phyloP scores from a whole-genome alignment of 495 filamentous ascomycete species.

The Aspergillus saccharolyticus region DNA sequence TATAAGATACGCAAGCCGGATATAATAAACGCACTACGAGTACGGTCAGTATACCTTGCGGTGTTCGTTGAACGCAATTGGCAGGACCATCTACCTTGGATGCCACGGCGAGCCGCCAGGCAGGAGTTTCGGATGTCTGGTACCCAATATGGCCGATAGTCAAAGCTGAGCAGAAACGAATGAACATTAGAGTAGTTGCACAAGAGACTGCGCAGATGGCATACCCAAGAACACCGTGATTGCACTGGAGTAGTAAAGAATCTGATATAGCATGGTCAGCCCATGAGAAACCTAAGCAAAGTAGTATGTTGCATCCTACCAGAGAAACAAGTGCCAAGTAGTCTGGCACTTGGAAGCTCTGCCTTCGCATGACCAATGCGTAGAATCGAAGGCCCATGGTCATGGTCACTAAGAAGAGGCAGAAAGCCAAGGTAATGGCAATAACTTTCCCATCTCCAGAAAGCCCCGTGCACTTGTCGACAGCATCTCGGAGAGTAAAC shows the following conservation, averaged over 20 bases:
- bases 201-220: background rate
- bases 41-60: background rate
- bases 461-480: background rate
- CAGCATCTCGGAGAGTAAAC: background rate
- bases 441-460: constrained; percentile 2
- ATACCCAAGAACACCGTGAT: constrained; percentile 4
- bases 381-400: constrained; percentile 2
- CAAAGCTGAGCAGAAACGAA: background rate
- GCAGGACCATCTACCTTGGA: background rate
- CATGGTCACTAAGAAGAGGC: constrained; percentile 6
- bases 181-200: background rate
- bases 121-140: background rate
- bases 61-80: background rate
- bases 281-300: background rate
- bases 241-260: constrained; percentile 6
- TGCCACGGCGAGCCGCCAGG: constrained; percentile 1
- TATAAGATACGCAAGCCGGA: background rate
- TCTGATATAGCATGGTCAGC: background rate
- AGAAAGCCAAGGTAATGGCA: constrained; percentile 4
- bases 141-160: constrained; percentile 5
- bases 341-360: background rate
- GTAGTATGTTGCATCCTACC: background rate
- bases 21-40: constrained; percentile 1
- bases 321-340: background rate
- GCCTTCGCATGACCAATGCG: background rate